Evolutionary conservation across 2,329 filamentous ascomycete species (phyloP), one percentile per base, ranked within the genome.

Genomic region (Apiospora koreana): DNA sequence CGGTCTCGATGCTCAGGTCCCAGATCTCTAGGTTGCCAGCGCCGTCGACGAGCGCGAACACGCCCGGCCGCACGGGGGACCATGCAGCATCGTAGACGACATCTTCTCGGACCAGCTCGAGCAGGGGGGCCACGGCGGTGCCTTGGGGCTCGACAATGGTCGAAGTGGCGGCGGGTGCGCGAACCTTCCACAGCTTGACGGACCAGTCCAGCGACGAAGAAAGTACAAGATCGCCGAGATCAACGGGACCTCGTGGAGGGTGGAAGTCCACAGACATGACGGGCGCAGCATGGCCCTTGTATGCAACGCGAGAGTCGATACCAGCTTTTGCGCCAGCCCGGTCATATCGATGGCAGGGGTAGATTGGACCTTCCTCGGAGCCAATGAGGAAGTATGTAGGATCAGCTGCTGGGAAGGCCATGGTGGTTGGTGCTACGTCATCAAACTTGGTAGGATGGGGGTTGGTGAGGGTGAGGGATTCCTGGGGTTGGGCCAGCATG

Each of bases 251-350:
- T 68, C 93, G 91, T 4, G 94, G 92, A 1, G 96, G 96, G 79
- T 99, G 96, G 84, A 98, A 99, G 80, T 96, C 93, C 16, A 98
- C 92, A 7, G 93, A 96, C 92, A 98, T 97, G 77, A 99, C 94
- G 0, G 96, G 96, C 3, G 94, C 96, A 18, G 94, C 92, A 79
- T 99, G 96, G 43, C 94, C 95, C 74, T 90, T 89, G 83, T 99
- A 99, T 75, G 91, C 92, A 71, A 98, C 91, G 72, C 95, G 91
- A 69, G 92, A 89, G 79, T 99, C 97, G 35, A 98, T 94, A 65
- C 96, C 96, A 5, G 96, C 95, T 84, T 98, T 98, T 74, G 96
- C 96, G 70, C 96, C 96, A 7, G 97, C 96, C 73, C 97, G 93
- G 81, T 99, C 96, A 83, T 99, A 99, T 72, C 96, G 89, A 81